Conservation (phyloP, 2,329 filamentous ascomycete genomes). For the Aureobasidium sp. region DNA sequence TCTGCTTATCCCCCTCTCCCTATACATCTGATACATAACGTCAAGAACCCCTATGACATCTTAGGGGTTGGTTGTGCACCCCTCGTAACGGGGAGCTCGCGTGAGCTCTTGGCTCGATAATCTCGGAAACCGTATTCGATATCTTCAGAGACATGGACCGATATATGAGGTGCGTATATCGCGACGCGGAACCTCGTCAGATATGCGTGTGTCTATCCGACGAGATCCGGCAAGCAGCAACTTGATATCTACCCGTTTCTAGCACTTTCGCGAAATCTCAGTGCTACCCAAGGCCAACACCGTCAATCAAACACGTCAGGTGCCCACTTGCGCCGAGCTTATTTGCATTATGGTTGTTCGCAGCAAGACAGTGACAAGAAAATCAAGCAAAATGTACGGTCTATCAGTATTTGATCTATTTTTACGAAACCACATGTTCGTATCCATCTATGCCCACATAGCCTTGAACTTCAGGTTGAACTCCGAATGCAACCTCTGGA, state of each 20-base stretch:
- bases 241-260: background rate
- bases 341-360: background rate
- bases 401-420: conserved; percentile 1
- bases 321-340: background rate
- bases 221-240: background rate
- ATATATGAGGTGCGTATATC: conserved; percentile 1
- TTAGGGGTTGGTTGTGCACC: background rate
- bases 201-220: background rate
- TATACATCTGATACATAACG: background rate
- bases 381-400: background rate
- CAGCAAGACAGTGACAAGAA: background rate
- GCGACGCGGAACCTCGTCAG: background rate
- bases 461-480: conserved; percentile 57
- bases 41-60: background rate
- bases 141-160: background rate
- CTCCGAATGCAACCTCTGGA: conserved; percentile 47
- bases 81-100: background rate
- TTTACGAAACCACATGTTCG: background rate
- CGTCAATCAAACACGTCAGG: conserved; percentile 3
- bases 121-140: background rate
- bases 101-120: background rate
- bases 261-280: background rate
- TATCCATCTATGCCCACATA: conserved; percentile 44
- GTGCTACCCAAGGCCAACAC: background rate
- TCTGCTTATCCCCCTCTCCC: background rate